Evolutionary conservation across 179 eudicot species (phyloP), one percentile per base, ranked within the genome.

Genomic region (Beta macrorhiza): DNA sequence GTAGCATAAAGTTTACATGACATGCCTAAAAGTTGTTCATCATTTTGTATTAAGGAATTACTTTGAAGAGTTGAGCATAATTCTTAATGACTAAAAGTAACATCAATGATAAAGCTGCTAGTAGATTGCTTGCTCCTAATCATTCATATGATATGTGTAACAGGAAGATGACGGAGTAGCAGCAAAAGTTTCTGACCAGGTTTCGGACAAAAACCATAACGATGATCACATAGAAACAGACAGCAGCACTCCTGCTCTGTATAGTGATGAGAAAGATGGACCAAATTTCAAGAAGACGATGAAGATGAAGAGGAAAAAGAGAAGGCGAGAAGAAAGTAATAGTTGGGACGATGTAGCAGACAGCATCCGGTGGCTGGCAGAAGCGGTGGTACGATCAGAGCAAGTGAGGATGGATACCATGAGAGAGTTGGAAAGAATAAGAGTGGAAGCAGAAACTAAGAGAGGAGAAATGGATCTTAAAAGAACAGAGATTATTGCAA

Each of bases 401-500:
- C 90, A 92, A 73, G 87, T 90, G 5, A 88, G 96, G 80, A 91
- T 91, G 89, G 98, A 94, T 63, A 91, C 93, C 2, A 89, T 89
- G 88, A 89, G 85, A 69, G 99, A 96, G 74, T 14, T 94, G 13
- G 99, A 96, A 90, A 89, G 88, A 77, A 94, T 92, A 90, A 89
- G 99, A 69, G 93, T 88, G 0, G 98, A 96, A n/a, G 94, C 92
- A 1, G 99, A 96, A 76, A 89, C 87, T 29, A 96, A 90, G 84
- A 90, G 98, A 83, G 96, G 90, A 0, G 99, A 96, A 83, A 82
- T 94, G 85, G 99, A 96, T 61, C 91, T 96, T 59, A 92, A 87
- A 78, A 83, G 96, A 79, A 96, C 98, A 2, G 96, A 96, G 90
- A 96, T 96, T 42, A 89, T 94, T 76, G 95, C 99, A 0, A 90